Evolutionary conservation across 176 grass and related monocot species (phyloP).

Genomic region (Oryza nivara): DNA sequence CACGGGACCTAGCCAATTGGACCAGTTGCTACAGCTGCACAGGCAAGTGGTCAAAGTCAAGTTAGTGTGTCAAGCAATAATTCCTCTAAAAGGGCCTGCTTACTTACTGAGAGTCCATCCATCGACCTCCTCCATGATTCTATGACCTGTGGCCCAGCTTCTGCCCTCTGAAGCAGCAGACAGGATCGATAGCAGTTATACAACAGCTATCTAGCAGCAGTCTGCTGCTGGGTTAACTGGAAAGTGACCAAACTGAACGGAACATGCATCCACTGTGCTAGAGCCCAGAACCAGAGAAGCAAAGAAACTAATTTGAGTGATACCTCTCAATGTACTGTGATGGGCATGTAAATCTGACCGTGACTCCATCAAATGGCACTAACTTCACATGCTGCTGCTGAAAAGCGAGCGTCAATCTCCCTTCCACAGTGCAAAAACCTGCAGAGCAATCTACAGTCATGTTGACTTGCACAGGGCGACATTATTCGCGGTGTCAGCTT

Average conservation of each 20-base stretch:
- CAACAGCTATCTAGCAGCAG: slow-evolving; percentile 9
- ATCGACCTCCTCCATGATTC: slow-evolving; percentile 27
- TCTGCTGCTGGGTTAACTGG: background rate
- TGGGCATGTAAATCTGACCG: background rate
- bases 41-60: slow-evolving; percentile 43
- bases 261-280: background rate
- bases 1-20: slow-evolving; percentile 25
- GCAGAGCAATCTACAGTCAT: slow-evolving; percentile 11
- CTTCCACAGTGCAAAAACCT: slow-evolving; percentile 7
- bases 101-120: background rate
- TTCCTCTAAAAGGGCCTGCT: slow-evolving; percentile 37
- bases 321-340: background rate
- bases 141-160: slow-evolving; percentile 17
- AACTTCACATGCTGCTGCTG: background rate
- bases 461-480: slow-evolving; percentile 30
- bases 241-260: slow-evolving; percentile 15
- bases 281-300: background rate
- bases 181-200: slow-evolving; percentile 16
- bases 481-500: slow-evolving; percentile 22
- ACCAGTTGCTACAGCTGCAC: slow-evolving; percentile 29
- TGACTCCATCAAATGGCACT: background rate
- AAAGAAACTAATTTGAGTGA: slow-evolving; percentile 5
- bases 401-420: background rate
- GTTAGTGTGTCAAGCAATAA: slow-evolving; percentile 41
- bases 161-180: slow-evolving; percentile 14